Base-by-base conservation (phyloP, 805 yeast species). In the Candida sithepensis region DNA sequence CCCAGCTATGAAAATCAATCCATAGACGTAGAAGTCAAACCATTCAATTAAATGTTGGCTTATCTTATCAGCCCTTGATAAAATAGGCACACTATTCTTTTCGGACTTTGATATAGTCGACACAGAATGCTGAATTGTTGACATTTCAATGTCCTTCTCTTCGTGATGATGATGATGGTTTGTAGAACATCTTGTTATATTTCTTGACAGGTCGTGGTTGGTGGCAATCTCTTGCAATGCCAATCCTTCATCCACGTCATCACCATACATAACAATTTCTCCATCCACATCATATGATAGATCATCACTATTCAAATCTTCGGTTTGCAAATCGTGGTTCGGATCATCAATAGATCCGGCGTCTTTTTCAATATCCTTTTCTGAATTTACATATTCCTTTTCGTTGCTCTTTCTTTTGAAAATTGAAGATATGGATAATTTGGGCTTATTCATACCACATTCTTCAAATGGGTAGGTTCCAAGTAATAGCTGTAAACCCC, bases 11-110 rank as follows among this genome's bases (percentile, higher is more conserved):
- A 82, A 76, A 10, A 85, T 48, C 0, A 70, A 38, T 0, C 58
- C 47, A 60, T 79, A 81, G 2, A 81, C 57, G 13, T 74, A 50
- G 77, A 82, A 81, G 62, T 84, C 89, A 48, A 82, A 71, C 57
- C 79, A 65, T 28, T 67, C 67, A n/a, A 54, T 32, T 5, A 56
- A 30, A 32, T 48, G 45, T 8, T 46, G 42, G 10, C 46, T 28
- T 3, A 50, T 34, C 22, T 21, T 32, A 5, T 42, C 41, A 18
- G 24, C 4, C n/a, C 13, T 23, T n/a, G 40, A 9, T n/a, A 16
- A 6, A 16, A 19, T 42, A 13, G 10, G 6, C 28, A 21, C 39
- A n/a, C 10, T 41, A 23, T 33, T n/a, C 13, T 16, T 36, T 3
- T 38, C 14, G 13, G 26, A 23, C 5, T 24, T 22, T 7, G 26